Percentiles rank a stretch among this genome's conserved stretches.
phyloP scores from a whole-genome alignment of 768 basidiomycete species.

The Thelephora ganbajun region DNA sequence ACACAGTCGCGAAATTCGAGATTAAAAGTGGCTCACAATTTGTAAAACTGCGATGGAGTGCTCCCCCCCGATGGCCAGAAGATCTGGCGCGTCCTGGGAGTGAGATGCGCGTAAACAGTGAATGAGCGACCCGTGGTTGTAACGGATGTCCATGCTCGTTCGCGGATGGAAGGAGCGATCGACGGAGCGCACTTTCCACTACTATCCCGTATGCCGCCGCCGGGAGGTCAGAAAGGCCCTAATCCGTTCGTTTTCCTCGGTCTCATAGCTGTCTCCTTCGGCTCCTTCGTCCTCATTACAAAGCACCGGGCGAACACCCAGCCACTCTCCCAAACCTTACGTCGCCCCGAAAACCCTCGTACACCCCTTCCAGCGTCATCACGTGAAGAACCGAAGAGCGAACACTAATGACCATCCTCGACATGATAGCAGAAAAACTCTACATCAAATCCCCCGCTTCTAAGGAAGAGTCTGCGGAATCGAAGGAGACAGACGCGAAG shows the following conservation, averaged over 20 bases:
- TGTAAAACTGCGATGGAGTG: conserved; percentile 59
- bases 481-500: conserved; percentile 1
- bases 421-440: conserved; percentile 25
- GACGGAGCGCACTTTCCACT: neutral
- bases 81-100: conserved; percentile 48
- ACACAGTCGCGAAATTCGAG: conserved; percentile 6
- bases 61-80: conserved; percentile 62
- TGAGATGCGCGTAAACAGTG: conserved; percentile 49
- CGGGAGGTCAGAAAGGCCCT: conserved; percentile 25
- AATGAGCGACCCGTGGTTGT: conserved; percentile 47
- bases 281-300: conserved; percentile 39
- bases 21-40: conserved; percentile 31
- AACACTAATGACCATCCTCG: conserved; percentile 17
- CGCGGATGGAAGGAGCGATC: neutral
- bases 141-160: conserved; percentile 38
- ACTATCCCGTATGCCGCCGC: conserved; percentile 6
- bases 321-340: conserved; percentile 47
- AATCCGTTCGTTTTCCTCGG: conserved; percentile 52
- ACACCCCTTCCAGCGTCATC: conserved; percentile 32
- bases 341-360: conserved; percentile 52
- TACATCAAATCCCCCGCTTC: conserved; percentile 13
- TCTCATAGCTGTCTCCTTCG: conserved; percentile 41
- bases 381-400: conserved; percentile 19
- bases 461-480: neutral
- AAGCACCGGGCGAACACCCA: conserved; percentile 40